Percentiles rank a stretch among this genome's conserved stretches.
Evolutionary conservation across 1,284 basidiomycete genomes (phyloP).

Genomic region (Volvariella surrecta): DNA sequence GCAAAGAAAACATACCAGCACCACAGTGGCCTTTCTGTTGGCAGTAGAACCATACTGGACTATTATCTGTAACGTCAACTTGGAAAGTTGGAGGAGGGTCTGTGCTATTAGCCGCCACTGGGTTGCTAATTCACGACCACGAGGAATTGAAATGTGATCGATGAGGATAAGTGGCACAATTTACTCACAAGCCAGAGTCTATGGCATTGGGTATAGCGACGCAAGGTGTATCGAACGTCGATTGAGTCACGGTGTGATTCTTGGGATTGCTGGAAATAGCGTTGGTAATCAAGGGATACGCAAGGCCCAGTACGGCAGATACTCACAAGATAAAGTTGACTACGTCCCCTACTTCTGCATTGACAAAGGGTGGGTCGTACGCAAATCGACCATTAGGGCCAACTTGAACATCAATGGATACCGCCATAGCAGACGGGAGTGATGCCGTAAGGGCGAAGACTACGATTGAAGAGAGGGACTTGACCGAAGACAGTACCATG

Average conservation of each 20-base stretch:
- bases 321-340: conserved; percentile 30
- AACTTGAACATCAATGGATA: conserved; percentile 19
- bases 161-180: not conserved
- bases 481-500: no score
- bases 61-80: conserved; percentile 19
- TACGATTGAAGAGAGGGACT: not conserved
- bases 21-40: conserved; percentile 28
- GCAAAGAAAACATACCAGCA: conserved; percentile 13
- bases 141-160: not conserved
- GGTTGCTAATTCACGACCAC: conserved; percentile 19
- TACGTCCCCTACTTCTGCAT: conserved; percentile 24
- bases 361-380: conserved; percentile 27
- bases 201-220: conserved; percentile 21
- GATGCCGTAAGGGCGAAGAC: not conserved
- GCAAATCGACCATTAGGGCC: conserved; percentile 22
- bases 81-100: conserved; percentile 17
- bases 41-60: conserved; percentile 34
- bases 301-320: no score
- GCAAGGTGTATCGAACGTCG: conserved; percentile 34
- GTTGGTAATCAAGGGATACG: no score
- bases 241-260: conserved; percentile 36
- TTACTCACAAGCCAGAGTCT: conserved; percentile 31
- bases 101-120: conserved; percentile 20
- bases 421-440: not conserved
- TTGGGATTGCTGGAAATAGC: conserved; percentile 28